Evolutionary conservation across 176 grass and related monocot genomes (phyloP), one percentile per base, ranked within the genome.

Genomic region (Avena eriantha): DNA sequence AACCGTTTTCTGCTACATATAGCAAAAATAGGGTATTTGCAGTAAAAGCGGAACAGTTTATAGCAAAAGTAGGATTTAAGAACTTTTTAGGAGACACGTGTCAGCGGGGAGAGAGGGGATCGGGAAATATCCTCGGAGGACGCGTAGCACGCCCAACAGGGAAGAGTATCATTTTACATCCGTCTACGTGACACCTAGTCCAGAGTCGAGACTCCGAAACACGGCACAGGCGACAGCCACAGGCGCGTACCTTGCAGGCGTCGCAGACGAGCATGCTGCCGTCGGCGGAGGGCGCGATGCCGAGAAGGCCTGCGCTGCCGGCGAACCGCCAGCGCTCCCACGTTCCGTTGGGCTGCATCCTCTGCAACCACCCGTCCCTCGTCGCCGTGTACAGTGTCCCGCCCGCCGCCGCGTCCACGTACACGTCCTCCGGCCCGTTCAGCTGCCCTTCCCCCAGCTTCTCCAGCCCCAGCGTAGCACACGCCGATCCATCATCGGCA

Each of bases 351-450:
- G 84, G 73, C 5, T 22, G 87, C 90, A 93, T 93, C 90, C 87
- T 70, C 86, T 88, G 85, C 21, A 97, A 16, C 95, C 95, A 97
- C 10, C 90, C 95, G 78, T 93, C 90, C 83, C 92, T 91, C 4
- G 92, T 90, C 10, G 88, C 87, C 2, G 95, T 95, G 82, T 91
- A 97, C 60, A 93, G 14, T 43, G 33, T 80, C 23, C 90, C 66
- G 43, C 81, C 87, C 6, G 67, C 94, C 59, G 91, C 86, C 68
- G 80, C 86, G 87, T 95, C 95, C 64, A 95, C 71, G 75, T 80
- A 83, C 69, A 97, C 89, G 64, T 91, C 95, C 82, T 97, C 95
- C 57, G 95, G 93, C 31, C 71, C 85, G 21, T 35, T 29, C 87
- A 95, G 17, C 60, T 2, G 18, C 17, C 93, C 93, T 70, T 97